Evolutionary conservation across 192 early-diverging fungal species (phyloP).

Genomic region (Mortierella antarctica): DNA sequence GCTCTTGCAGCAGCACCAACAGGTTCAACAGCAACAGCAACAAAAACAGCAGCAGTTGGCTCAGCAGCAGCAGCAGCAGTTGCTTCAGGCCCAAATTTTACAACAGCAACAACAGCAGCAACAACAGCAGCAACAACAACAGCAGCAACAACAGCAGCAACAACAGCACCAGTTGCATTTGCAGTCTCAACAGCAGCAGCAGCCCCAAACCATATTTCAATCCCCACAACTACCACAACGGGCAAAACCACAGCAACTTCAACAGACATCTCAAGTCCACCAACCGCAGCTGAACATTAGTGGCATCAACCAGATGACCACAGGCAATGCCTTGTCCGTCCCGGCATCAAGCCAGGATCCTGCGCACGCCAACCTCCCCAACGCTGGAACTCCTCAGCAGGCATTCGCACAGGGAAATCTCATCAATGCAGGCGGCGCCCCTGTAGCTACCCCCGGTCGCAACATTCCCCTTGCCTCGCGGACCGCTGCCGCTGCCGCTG

Average conservation of each 20-base stretch:
- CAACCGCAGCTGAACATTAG: slow-evolving; percentile 23
- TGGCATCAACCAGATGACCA: slow-evolving; percentile 11
- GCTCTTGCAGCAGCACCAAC: slow-evolving; percentile 22
- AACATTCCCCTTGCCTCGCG: slow-evolving; percentile 31
- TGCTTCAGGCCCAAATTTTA: slow-evolving; percentile 3
- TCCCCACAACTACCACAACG: slow-evolving; percentile 19
- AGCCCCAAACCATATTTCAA: slow-evolving; percentile 16
- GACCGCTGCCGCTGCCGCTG: slow-evolving; percentile 38
- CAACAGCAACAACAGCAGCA: slow-evolving; percentile 12
- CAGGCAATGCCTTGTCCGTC: background rate
- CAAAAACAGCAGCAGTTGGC: slow-evolving; percentile 7
- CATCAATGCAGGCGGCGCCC: slow-evolving; percentile 1
- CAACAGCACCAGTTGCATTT: slow-evolving; percentile 13
- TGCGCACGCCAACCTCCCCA: slow-evolving; percentile 5
- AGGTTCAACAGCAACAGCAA: slow-evolving; percentile 25
- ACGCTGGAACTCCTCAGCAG: background rate
- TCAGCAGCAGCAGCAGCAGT: slow-evolving; percentile 26
- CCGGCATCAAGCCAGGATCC: background rate
- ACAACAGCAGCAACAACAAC: slow-evolving; percentile 22
- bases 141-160: slow-evolving; percentile 35
- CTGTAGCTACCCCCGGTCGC: slow-evolving; percentile 6
- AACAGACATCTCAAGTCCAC: slow-evolving; percentile 17
- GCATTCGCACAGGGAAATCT: background rate
- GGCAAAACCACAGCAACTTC: slow-evolving; percentile 12
- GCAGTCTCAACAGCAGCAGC: slow-evolving; percentile 32